A percentile compares a stretch with the other conserved stretches of the same genome.
Evolutionary conservation across 495 filamentous ascomycete genomes (phyloP).

Genomic region (Chaetomidium leptoderma): DNA sequence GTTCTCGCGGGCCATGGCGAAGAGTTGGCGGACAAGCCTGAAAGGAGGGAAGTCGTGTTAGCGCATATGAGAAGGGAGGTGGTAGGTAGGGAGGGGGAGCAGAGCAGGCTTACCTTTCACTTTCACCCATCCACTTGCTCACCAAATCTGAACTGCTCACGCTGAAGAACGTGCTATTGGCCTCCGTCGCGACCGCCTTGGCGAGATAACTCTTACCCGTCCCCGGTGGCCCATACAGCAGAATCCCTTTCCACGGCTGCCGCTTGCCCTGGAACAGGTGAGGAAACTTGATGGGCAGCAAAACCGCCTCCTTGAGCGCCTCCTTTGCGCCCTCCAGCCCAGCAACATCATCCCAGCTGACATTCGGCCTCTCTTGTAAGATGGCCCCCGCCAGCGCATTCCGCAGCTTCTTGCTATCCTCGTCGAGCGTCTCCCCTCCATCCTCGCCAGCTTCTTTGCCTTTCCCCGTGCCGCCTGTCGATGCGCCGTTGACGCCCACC

Average conservation of each 20-base stretch:
- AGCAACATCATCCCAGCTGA: slow-evolving; percentile 98
- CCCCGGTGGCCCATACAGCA: slow-evolving; percentile 93
- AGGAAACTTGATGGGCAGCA: slow-evolving; percentile 96
- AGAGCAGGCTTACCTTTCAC: slow-evolving; percentile 67
- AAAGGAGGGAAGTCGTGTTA: background rate
- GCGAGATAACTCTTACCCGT: slow-evolving; percentile 96
- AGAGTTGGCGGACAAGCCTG: slow-evolving; percentile 94
- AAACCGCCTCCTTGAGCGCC: slow-evolving; percentile 93
- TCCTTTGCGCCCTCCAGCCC: slow-evolving; percentile 94
- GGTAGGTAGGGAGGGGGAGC: background rate
- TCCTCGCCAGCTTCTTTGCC: slow-evolving; percentile 47
- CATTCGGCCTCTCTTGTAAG: slow-evolving; percentile 86
- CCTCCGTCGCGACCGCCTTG: slow-evolving; percentile 96
- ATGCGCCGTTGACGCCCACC: slow-evolving; percentile 81
- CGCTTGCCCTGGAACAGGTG: slow-evolving; percentile 95
- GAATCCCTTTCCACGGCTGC: slow-evolving; percentile 96
- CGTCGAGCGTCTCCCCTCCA: slow-evolving; percentile 66
- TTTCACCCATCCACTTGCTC: slow-evolving; percentile 99
- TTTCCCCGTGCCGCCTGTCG: slow-evolving; percentile 59
- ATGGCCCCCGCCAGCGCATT: slow-evolving; percentile 90
- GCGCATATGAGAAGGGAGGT: background rate
- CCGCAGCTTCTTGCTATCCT: slow-evolving; percentile 90
- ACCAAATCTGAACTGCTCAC: slow-evolving; percentile 95
- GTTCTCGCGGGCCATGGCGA: slow-evolving; percentile 97
- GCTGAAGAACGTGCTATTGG: slow-evolving; percentile 99